phyloP scores from a whole-genome alignment of 805 yeast species.

The Myxozyma kluyveri region DNA sequence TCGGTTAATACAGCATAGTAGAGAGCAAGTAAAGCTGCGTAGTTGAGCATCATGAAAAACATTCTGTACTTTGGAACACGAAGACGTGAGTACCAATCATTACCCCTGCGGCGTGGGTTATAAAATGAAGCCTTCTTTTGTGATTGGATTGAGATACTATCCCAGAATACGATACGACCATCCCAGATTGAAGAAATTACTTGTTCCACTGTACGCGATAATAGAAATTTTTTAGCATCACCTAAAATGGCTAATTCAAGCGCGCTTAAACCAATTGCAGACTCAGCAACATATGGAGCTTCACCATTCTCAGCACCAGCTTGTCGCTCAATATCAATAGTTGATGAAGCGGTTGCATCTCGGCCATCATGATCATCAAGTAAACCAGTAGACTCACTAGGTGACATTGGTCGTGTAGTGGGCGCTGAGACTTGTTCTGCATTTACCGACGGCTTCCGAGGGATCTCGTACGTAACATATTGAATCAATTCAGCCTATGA shows the following conservation, averaged over 20 bases:
- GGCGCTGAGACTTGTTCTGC: background rate
- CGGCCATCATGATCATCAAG: slow-evolving; percentile 4
- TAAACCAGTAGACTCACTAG: slow-evolving; percentile 6
- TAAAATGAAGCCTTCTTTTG: slow-evolving; percentile 33
- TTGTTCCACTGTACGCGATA: slow-evolving; percentile 34
- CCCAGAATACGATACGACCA: slow-evolving; percentile 40
- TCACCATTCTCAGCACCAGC: slow-evolving; percentile 9
- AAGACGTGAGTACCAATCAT: slow-evolving; percentile 35
- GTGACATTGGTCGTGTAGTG: slow-evolving; percentile 9
- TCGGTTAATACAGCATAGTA: slow-evolving; percentile 34
- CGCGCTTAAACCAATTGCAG: slow-evolving; percentile 31
- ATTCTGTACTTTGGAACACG: slow-evolving; percentile 38
- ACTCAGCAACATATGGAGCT: slow-evolving; percentile 28
- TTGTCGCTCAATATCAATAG: slow-evolving; percentile 20
- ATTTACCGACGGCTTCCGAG: slow-evolving; percentile 8
- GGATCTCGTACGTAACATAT: slow-evolving; percentile 24
- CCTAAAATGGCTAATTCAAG: slow-evolving; percentile 35
- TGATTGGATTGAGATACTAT: slow-evolving; percentile 33
- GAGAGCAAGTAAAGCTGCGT: slow-evolving; percentile 33
- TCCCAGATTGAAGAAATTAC: slow-evolving; percentile 36
- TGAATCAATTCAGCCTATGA: slow-evolving; percentile 18
- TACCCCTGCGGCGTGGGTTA: slow-evolving; percentile 17
- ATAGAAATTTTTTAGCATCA: slow-evolving; percentile 35
- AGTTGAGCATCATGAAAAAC: slow-evolving; percentile 35
- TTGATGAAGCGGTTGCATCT: background rate